Conservation (phyloP, 192 early-diverging fungal species). For the Linderina pennispora region DNA sequence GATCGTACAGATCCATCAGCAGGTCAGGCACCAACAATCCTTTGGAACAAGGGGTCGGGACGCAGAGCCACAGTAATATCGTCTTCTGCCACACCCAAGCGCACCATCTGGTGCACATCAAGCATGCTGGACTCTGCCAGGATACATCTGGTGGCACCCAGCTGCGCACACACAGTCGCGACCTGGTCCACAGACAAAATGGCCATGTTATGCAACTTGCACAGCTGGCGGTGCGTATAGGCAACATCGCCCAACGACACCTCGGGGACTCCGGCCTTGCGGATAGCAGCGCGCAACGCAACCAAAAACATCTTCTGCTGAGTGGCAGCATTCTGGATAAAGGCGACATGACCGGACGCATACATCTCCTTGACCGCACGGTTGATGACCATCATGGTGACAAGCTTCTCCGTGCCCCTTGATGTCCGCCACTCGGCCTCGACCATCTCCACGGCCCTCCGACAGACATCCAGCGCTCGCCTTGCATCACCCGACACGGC, state of each 20-base stretch:
- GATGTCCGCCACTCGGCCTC: constrained; percentile 43
- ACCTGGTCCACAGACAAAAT: constrained; percentile 56
- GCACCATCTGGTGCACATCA: constrained; percentile 62
- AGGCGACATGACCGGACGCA: constrained; percentile 64
- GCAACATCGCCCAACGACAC: constrained; percentile 69
- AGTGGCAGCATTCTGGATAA: constrained; percentile 63
- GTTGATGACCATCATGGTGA: constrained; percentile 64
- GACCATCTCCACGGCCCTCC: constrained; percentile 67
- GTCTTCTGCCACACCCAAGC: constrained; percentile 67
- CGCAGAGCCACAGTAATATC: constrained; percentile 75
- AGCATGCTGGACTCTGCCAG: constrained; percentile 58
- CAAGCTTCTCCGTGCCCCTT: constrained; percentile 34
- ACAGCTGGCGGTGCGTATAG: constrained; percentile 61
- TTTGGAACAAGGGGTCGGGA: constrained; percentile 55
- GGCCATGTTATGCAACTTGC: constrained; percentile 55
- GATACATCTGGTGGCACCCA: constrained; percentile 57
- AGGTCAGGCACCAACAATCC: constrained; percentile 9
- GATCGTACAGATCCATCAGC: too few species aligned
- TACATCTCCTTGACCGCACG: constrained; percentile 86
- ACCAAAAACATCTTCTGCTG: constrained; percentile 88
- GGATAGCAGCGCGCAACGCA: constrained; percentile 54
- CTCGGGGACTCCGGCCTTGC: constrained; percentile 64
- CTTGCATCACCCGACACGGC: constrained; percentile 96
- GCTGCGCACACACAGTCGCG: constrained; percentile 52
- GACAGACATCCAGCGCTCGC: constrained; percentile 90